Evolutionary conservation across 164 flowering plant genomes (phyloP).

Genomic region (Vitis labrusca): DNA sequence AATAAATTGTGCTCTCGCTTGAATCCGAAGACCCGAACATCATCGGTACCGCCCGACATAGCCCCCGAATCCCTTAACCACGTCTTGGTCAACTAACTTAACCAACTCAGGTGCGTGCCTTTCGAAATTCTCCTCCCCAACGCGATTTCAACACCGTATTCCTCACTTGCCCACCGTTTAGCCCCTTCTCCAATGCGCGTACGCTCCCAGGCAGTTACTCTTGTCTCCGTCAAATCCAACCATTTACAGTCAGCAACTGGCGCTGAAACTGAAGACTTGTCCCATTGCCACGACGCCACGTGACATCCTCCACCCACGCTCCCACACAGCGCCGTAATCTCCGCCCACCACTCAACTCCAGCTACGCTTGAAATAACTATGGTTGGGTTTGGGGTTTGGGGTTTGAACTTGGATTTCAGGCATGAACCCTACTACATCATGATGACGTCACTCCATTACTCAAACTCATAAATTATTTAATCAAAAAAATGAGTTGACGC

Average conservation of each 20-base stretch:
- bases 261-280: constrained; percentile 26
- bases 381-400: not conserved
- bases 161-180: not conserved
- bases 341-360: constrained; percentile 6
- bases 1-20: not conserved
- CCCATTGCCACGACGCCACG: constrained; percentile 7
- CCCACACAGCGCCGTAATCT: not conserved
- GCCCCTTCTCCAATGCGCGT: too few species aligned
- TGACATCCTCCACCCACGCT: constrained; percentile 5
- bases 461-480: not conserved
- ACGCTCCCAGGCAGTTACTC: not conserved
- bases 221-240: too few species aligned
- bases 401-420: too few species aligned
- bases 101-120: constrained; percentile 1
- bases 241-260: not conserved
- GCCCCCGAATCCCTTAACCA: constrained; percentile 1
- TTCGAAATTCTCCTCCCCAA: too few species aligned
- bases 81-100: constrained; percentile 8
- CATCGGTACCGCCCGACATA: constrained; percentile 9
- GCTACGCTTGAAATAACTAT: not conserved
- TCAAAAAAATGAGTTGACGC: too few species aligned
- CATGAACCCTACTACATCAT: not conserved
- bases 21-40: not conserved
- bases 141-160: not conserved
- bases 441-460: not conserved